phyloP scores from a whole-genome alignment of 1,284 basidiomycete genomes.

The Exobasidium cylindrosporum region DNA sequence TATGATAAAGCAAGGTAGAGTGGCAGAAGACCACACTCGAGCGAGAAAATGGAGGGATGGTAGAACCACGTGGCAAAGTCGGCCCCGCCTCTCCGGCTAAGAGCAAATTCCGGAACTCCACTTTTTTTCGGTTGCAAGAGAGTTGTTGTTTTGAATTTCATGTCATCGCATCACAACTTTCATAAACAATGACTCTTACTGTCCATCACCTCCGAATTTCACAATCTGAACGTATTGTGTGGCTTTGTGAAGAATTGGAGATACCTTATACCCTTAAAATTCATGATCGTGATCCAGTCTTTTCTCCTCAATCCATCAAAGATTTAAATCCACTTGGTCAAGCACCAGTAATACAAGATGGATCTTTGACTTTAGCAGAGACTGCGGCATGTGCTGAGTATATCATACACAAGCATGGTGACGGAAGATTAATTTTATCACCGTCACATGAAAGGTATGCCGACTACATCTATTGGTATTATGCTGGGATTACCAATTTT shows the following conservation, averaged over 20 bases:
- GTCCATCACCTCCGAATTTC: constrained; percentile 8
- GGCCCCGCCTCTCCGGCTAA: no score
- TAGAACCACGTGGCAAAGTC: no score
- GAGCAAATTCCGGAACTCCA: no score
- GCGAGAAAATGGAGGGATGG: no score
- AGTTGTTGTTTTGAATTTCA: no score
- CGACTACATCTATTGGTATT: constrained; percentile 7
- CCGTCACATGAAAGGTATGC: not conserved
- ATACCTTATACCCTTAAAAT: constrained; percentile 2
- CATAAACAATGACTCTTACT: constrained; percentile 3
- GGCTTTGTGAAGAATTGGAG: constrained; percentile 10
- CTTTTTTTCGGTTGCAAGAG: no score
- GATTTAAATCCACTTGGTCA: not conserved
- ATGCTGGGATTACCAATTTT: not conserved
- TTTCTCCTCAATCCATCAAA: constrained; percentile 6
- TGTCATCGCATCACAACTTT: no score
- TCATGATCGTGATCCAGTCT: constrained; percentile 6
- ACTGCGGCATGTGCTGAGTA: not conserved
- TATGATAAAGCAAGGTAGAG: no score
- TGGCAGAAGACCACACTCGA: no score
- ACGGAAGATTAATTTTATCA: not conserved
- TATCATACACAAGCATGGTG: constrained; percentile 9
- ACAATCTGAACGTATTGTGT: constrained; percentile 13
- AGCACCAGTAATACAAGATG: constrained; percentile 11
- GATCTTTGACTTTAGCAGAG: constrained; percentile 3